Evolutionary conservation across 2,329 filamentous ascomycete species (phyloP).

Genomic region (Juglanconis juglandina): DNA sequence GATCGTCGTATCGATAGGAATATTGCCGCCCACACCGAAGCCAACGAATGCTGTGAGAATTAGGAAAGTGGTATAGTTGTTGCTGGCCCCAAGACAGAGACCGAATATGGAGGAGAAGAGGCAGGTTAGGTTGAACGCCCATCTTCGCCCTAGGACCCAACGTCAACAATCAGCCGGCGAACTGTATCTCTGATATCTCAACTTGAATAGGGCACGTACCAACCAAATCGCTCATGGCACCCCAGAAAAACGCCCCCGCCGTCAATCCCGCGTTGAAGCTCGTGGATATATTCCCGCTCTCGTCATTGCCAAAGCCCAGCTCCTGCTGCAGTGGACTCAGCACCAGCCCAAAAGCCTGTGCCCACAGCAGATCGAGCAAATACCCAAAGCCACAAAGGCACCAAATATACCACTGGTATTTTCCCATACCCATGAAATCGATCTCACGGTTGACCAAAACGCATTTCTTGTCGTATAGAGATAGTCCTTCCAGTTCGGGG

Average conservation of each 20-base stretch:
- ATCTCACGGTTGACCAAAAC: constrained; percentile 37
- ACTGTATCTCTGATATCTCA: neutral
- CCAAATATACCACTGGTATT: constrained; percentile 53
- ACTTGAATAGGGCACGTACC: constrained; percentile 21
- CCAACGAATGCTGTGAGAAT: constrained; percentile 52
- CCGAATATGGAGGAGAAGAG: constrained; percentile 53
- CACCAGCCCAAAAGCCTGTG: constrained; percentile 55
- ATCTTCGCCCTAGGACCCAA: constrained; percentile 37
- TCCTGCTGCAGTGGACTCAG: constrained; percentile 54
- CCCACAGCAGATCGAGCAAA: constrained; percentile 54
- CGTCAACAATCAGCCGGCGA: neutral
- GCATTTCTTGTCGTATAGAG: constrained; percentile 16
- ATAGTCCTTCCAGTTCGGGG: constrained; percentile 12
- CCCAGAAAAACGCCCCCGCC: constrained; percentile 54
- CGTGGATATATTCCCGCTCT: constrained; percentile 46
- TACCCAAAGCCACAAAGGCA: constrained; percentile 52
- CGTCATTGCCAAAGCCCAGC: constrained; percentile 43
- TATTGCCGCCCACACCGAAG: constrained; percentile 51
- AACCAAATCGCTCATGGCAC: constrained; percentile 50
- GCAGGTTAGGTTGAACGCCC: constrained; percentile 57
- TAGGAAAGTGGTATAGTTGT: constrained; percentile 48
- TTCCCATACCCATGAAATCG: constrained; percentile 49
- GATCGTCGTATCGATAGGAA: constrained; percentile 54
- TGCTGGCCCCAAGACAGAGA: constrained; percentile 46
- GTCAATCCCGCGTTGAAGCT: constrained; percentile 54